Conservation (phyloP, 768 basidiomycete species). For the Lenzites betulinus region DNA sequence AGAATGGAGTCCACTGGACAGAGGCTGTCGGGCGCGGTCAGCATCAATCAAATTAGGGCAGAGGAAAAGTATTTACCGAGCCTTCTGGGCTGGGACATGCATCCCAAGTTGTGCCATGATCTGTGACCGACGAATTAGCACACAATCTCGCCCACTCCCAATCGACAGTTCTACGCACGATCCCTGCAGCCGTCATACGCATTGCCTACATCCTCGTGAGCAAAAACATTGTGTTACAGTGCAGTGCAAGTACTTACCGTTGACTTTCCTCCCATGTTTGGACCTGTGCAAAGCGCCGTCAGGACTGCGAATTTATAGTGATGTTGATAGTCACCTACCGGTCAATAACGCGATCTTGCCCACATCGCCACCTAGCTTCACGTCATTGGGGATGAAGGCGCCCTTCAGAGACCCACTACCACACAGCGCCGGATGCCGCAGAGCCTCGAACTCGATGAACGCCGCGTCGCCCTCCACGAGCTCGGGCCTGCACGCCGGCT, state of each 20-base stretch:
- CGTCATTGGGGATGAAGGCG: conserved; percentile 92
- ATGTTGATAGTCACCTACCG: conserved; percentile 41
- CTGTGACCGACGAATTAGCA: conserved; percentile 32
- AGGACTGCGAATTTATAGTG: not conserved
- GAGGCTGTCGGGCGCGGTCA: conserved; percentile 46
- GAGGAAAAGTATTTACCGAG: conserved; percentile 56
- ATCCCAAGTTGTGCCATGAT: conserved; percentile 97
- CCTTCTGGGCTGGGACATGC: conserved; percentile 85
- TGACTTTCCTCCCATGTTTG: conserved; percentile 88
- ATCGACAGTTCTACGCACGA: conserved; percentile 57
- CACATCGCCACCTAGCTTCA: conserved; percentile 77
- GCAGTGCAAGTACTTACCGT: conserved; percentile 48
- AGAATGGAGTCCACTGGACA: conserved; percentile 90
- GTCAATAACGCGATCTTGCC: conserved; percentile 85
- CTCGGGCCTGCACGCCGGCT: conserved; percentile 91
- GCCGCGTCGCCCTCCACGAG: conserved; percentile 82
- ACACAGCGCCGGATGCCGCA: conserved; percentile 87
- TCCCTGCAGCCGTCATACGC: conserved; percentile 95
- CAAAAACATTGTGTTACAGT: not conserved
- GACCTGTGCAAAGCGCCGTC: conserved; percentile 47
- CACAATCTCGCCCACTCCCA: not conserved
- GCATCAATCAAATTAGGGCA: conserved; percentile 4
- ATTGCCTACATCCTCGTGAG: conserved; percentile 53
- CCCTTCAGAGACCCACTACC: conserved; percentile 55
- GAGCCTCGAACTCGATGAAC: conserved; percentile 82